Base-by-base conservation (phyloP, 495 filamentous ascomycete genomes). In the Stereocaulon alpinum region DNA sequence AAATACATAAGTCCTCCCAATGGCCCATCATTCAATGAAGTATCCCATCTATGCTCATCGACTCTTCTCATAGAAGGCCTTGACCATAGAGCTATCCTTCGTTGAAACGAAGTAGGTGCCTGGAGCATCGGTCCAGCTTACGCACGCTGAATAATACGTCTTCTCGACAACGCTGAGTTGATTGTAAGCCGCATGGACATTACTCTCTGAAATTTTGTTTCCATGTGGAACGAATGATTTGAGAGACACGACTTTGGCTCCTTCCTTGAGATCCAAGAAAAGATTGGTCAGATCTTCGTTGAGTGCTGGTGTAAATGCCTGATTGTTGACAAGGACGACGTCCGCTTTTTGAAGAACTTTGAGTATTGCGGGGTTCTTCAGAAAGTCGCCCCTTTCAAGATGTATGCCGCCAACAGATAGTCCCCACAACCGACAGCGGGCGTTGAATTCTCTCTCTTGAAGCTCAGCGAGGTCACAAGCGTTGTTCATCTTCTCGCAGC, bases 301-400 rank as follows among this genome's bases (percentile, higher is more conserved):
- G 57, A 96, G 80, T 47, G 83, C 79, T 5, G 89, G 83, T 14
- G 83, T 88, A 70, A 98, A 98, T 22, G 87, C 93, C 72, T 97
- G 88, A 71, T 97, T 98, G 75, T 98, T 98, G 62, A 97, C 91
- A 34, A 98, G 78, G 24, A 98, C 80, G 29, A 96, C 89, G 69
- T 98, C 93, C 3, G 92, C 91, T 50, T 84, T 80, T 68, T 87
- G 85, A 30, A 98, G 73, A 29, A 86, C 80, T 40, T 80, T 77
- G 50, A 84, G 74, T 27, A 96, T 89, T 56, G 75, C 79, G 24
- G 82, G 69, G 65, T 86, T 87, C 64, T 82, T 80, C 32, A 92
- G 79, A 67, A 98, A 96, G 64, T 96, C 89, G 40, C 91, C 93
- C 14, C 80, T 78, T 61, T 92, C 82, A 4, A 98, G 82, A 53